Conservation (phyloP, 2,329 filamentous ascomycete genomes). For the Verruconis gallopava region DNA sequence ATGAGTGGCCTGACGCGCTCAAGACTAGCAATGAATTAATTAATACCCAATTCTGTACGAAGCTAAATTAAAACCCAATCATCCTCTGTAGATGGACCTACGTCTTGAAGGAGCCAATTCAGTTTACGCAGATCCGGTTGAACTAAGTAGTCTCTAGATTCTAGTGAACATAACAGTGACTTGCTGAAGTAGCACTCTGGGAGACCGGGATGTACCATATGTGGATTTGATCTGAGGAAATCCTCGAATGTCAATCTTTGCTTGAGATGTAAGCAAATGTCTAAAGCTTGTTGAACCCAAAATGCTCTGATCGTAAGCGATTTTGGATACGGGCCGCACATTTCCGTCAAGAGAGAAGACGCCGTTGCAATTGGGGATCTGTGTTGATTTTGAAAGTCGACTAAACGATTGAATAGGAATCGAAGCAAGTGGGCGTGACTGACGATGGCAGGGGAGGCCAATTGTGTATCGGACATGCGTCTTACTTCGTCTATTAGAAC, state of each 20-base stretch:
- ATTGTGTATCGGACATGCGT: neutral
- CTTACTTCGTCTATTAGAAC: neutral
- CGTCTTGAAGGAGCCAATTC: too few relatives aligned
- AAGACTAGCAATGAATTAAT: too few relatives aligned
- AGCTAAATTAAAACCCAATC: too few relatives aligned
- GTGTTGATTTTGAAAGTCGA: neutral
- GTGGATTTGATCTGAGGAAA: neutral
- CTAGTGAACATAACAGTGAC: too few relatives aligned
- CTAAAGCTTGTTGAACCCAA: constrained; percentile 1
- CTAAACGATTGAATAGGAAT: neutral
- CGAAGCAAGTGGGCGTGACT: constrained; percentile 1
- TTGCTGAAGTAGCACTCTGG: too few relatives aligned
- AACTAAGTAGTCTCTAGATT: too few relatives aligned
- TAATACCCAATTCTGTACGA: too few relatives aligned
- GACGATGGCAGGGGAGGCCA: neutral
- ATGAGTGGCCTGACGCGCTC: too few relatives aligned
- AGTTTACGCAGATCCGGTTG: too few relatives aligned
- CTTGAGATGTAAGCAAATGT: neutral
- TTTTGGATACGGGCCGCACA: neutral
- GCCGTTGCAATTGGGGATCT: neutral
- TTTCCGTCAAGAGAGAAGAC: neutral
- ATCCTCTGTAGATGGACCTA: too few relatives aligned
- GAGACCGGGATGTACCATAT: too few relatives aligned
- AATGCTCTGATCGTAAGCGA: neutral
- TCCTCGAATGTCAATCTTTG: neutral